Conservation (phyloP, 495 filamentous ascomycete genomes). For the Peziza echinospora region DNA sequence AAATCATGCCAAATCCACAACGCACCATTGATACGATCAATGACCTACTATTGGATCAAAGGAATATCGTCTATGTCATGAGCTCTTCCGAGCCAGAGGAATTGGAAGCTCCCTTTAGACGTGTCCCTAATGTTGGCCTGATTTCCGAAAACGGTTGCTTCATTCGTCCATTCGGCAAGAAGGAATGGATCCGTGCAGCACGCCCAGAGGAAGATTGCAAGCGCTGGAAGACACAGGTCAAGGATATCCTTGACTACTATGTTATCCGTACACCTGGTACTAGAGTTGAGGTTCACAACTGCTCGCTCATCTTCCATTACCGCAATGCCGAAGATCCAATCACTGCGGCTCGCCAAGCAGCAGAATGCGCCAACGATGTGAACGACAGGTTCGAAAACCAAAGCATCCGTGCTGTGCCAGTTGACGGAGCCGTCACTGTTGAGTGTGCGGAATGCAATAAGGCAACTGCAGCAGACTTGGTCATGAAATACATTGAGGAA, state of each 20-base stretch:
- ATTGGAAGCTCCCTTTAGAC: slow-evolving; percentile 61
- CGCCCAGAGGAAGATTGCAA: slow-evolving; percentile 30
- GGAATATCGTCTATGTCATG: slow-evolving; percentile 85
- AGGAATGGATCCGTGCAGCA: slow-evolving; percentile 50
- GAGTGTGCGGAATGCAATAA: slow-evolving; percentile 69
- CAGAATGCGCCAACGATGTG: slow-evolving; percentile 75
- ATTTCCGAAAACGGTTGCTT: slow-evolving; percentile 91
- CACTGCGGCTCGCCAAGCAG: slow-evolving; percentile 51
- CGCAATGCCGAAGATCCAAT: slow-evolving; percentile 54
- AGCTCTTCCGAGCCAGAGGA: slow-evolving; percentile 67
- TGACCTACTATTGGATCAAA: slow-evolving; percentile 51
- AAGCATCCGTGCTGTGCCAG: slow-evolving; percentile 61
- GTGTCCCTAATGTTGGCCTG: slow-evolving; percentile 55
- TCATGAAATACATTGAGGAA: slow-evolving; percentile 36
- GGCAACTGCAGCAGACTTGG: slow-evolving; percentile 48
- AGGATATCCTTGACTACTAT: slow-evolving; percentile 63
- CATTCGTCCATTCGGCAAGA: slow-evolving; percentile 43
- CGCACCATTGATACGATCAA: slow-evolving; percentile 59
- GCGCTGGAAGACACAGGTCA: slow-evolving; percentile 64
- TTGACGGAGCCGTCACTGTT: slow-evolving; percentile 54
- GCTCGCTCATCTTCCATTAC: slow-evolving; percentile 73
- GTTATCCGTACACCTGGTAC: slow-evolving; percentile 68
- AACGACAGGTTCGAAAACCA: slow-evolving; percentile 73
- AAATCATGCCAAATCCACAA: slow-evolving; percentile 64
- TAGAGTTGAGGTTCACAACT: slow-evolving; percentile 66